Evolutionary conservation across 257 asterid species (phyloP), one percentile per base, ranked within the genome.

Genomic region (Fraxinus quadrangulata): DNA sequence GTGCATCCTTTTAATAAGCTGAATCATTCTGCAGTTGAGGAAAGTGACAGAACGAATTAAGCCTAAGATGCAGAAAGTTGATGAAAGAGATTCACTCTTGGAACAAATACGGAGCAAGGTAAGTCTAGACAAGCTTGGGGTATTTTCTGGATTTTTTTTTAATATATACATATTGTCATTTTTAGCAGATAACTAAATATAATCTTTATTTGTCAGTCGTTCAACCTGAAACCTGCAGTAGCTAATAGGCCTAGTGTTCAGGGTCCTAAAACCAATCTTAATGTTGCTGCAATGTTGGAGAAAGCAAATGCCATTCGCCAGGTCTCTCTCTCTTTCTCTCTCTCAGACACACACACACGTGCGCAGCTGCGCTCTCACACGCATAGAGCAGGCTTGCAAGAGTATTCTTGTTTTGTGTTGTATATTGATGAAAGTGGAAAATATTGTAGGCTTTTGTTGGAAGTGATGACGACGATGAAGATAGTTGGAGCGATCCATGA

Each of bases 261-360:
- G 76, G 97, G 88, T 67, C 97, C 96, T 68, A 87, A 72, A 73
- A 89, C 96, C 75, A 90, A 94, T 84, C 90, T 94, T 49, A 89
- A 79, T 80, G 94, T 94, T 66, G 91, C 96, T 79, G 97, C 98
- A 73, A 88, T 94, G 71, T 78, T 94, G 90, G 96, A 91, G 82
- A 94, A 88, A 86, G 98, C 97, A 88, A 92, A 90, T 82, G 88
- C 96, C 17, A 94, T 92, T 75, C 95, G 98, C 77, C 97, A 90
- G 94, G 97, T 94, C 70, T 26, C 63, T 61, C 77, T 71, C 74
- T 59, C 76, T 71, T 71, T 67, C 73, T 31, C 82, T 73, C 84
- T 42, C 77, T 69, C 76, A 26, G 5, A 6, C 24, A 5, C 54
- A 13, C 67, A 51, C 77, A 10, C 37, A 34, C 7, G 26, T 14